Conservation (phyloP, 768 basidiomycete genomes). For the Mycena rosella region DNA sequence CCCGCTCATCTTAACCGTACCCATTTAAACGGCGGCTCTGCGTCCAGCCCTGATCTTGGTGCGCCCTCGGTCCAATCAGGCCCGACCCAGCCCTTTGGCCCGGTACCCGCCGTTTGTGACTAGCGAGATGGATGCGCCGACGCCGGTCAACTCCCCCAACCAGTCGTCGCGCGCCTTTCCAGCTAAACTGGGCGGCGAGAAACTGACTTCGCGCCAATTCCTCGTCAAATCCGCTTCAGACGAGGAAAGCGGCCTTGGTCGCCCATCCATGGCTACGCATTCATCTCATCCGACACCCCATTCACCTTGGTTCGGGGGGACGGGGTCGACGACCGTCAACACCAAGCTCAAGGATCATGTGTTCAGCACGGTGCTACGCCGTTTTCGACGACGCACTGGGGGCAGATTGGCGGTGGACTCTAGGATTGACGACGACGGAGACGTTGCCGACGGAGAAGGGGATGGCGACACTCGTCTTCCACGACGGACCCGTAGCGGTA, state of each 20-base stretch:
- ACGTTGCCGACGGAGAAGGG: conserved; percentile 57
- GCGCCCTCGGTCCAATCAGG: conserved; percentile 41
- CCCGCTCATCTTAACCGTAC: conserved; percentile 48
- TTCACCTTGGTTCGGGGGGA: conserved; percentile 83
- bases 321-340: conserved; percentile 94
- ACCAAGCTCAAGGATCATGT: conserved; percentile 96
- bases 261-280: conserved; percentile 56
- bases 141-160: conserved; percentile 64
- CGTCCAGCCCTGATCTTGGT: conserved; percentile 80
- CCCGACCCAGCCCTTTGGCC: conserved; percentile 57
- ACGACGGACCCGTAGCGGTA: conserved; percentile 43
- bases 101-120: conserved; percentile 53
- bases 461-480: conserved; percentile 37
- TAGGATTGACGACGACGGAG: conserved; percentile 70
- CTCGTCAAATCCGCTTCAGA: conserved; percentile 43
- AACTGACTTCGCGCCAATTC: conserved; percentile 16
- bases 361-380: conserved; percentile 87
- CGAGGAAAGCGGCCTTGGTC: conserved; percentile 46
- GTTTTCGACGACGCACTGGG: conserved; percentile 70
- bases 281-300: conserved; percentile 49
- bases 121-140: conserved; percentile 59
- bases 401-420: conserved; percentile 52
- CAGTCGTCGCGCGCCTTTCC: conserved; percentile 49
- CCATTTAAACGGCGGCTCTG: conserved; percentile 65
- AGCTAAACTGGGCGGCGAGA: conserved; percentile 38